Evolutionary conservation across 225 moss, liverwort and hornwort species (phyloP), one percentile per base, ranked within the genome.

Genomic region (Physcomitrium patens): DNA sequence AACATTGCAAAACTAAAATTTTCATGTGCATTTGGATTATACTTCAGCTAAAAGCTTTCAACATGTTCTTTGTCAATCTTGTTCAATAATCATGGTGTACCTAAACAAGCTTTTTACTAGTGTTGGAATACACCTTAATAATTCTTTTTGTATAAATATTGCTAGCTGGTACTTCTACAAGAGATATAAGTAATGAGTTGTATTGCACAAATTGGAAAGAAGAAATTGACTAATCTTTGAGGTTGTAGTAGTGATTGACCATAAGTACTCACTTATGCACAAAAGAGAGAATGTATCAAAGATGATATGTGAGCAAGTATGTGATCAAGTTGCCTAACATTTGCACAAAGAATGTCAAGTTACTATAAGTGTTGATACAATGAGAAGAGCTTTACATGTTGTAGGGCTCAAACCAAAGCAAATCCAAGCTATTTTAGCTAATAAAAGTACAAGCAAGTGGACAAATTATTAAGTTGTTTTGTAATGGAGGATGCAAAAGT

Each of bases 381-480:
- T n/a, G n/a, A n/a, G n/a, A n/a, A n/a, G n/a, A n/a, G n/a, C n/a
- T n/a, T n/a, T n/a, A n/a, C n/a, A n/a, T n/a, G n/a, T n/a, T n/a
- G n/a, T n/a, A n/a, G n/a, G n/a, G n/a, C n/a, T n/a, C n/a, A n/a
- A n/a, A n/a, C n/a, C n/a, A n/a, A n/a, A n/a, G n/a, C n/a, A n/a
- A n/a, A n/a, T n/a, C n/a, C n/a, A n/a, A n/a, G n/a, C n/a, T n/a
- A n/a, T n/a, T n/a, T n/a, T n/a, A n/a, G n/a, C n/a, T n/a, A n/a
- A n/a, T 45, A 6, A 6, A 45, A 10, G 7, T 55, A 55, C 3
- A 55, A 17, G 55, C 12, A 55, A 55, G 15, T 55, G 55, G 55
- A 55, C 55, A 55, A 55, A 55, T 9, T 55, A 55, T 19, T 55
- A 55, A 55, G 55, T 55, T 55, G 55, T 55, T 15, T 55, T 55